Conservation (phyloP, 2,329 filamentous ascomycete genomes). For the Thelonectria olida region DNA sequence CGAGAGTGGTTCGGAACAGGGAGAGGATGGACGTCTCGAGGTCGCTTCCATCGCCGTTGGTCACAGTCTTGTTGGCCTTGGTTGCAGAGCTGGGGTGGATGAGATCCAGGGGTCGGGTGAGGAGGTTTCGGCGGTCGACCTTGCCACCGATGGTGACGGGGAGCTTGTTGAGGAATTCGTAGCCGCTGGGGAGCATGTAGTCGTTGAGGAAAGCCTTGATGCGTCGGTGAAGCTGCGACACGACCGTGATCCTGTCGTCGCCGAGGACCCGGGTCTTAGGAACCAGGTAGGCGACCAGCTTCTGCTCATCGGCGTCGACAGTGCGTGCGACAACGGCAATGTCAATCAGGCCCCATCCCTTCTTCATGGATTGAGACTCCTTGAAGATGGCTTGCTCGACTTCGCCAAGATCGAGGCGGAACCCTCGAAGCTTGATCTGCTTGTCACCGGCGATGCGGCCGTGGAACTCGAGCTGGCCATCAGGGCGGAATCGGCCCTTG, state of each 20-base stretch:
- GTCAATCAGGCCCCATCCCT: slow-evolving; percentile 21
- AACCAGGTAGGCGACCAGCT: slow-evolving; percentile 36
- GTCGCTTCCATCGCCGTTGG: slow-evolving; percentile 18
- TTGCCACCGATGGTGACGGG: slow-evolving; percentile 37
- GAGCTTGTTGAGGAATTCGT: slow-evolving; percentile 31
- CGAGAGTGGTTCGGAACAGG: slow-evolving; percentile 32
- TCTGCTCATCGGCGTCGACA: slow-evolving; percentile 30
- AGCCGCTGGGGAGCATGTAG: slow-evolving; percentile 40
- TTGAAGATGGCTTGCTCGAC: slow-evolving; percentile 42
- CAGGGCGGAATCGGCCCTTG: slow-evolving; percentile 44
- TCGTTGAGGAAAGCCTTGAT: slow-evolving; percentile 35
- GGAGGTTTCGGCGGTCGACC: slow-evolving; percentile 33
- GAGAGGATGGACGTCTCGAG: slow-evolving; percentile 30
- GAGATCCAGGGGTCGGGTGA: slow-evolving; percentile 27
- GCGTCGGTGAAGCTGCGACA: slow-evolving; percentile 29
- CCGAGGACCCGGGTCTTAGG: slow-evolving; percentile 25
- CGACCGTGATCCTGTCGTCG: slow-evolving; percentile 21
- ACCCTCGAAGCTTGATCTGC: slow-evolving; percentile 44
- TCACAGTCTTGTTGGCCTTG: slow-evolving; percentile 5
- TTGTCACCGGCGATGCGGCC: slow-evolving; percentile 52
- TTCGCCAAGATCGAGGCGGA: slow-evolving; percentile 52
- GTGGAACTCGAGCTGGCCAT: slow-evolving; percentile 49
- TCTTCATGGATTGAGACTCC: slow-evolving; percentile 26
- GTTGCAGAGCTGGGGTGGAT: slow-evolving; percentile 21
- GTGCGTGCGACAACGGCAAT: slow-evolving; percentile 33